These are phyloP conservation scores for Botrytis aclada DNA, from an alignment of 2,329 filamentous ascomycete species.

Conservation along the genomic window DNA sequence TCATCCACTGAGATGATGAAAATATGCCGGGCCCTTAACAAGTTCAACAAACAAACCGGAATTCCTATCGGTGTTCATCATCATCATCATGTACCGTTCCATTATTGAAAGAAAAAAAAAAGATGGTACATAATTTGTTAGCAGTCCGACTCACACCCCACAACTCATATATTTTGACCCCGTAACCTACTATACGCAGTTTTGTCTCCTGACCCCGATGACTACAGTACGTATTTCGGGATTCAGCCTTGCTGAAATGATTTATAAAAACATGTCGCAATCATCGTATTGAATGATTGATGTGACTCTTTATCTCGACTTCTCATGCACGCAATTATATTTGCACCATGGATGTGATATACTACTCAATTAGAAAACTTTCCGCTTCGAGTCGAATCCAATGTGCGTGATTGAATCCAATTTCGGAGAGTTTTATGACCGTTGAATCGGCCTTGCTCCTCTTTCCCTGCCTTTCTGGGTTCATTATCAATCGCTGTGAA, in stretches of 20 bases:
- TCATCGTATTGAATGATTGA: neutral
- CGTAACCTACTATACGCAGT: neutral
- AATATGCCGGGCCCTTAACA: neutral
- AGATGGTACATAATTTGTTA: neutral
- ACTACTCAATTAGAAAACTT: neutral
- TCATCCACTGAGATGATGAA: neutral
- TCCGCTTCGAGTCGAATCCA: neutral
- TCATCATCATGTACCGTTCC: neutral
- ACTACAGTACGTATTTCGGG: neutral
- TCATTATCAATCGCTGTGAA: neutral
- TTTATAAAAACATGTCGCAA: neutral
- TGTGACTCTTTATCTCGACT: neutral
- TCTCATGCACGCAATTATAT: neutral
- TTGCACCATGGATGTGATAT: neutral
- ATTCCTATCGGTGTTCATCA: neutral
- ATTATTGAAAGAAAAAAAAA: neutral
- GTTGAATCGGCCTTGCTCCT: neutral
- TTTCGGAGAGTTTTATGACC: neutral
- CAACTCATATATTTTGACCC: neutral
- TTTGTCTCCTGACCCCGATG: neutral
- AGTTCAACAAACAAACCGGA: neutral
- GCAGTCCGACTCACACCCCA: neutral
- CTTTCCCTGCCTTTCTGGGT: neutral
- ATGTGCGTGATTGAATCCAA: neutral
- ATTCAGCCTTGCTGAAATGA: constrained; percentile 6